Base-by-base conservation (phyloP, 176 grass and related monocot species). In the Guadua angustifolia region DNA sequence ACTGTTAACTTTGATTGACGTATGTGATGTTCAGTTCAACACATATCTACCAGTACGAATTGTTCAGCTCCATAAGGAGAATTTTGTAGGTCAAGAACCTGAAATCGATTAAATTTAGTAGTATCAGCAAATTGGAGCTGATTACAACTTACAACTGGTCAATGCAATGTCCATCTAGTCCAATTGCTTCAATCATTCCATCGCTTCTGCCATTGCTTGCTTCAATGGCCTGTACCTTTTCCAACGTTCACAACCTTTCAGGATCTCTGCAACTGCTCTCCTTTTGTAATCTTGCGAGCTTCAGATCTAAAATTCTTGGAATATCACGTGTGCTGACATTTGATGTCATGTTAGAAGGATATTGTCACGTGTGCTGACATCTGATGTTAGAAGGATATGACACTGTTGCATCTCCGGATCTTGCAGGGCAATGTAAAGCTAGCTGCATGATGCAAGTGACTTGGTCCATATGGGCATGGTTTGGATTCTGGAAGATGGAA, bases 241-340 rank as follows among this genome's bases (percentile, higher is more conserved):
- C 9, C 45, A 13, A 32, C 78, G 24, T 39, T 16, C 44, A 51
- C 26, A 33, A 46, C 45, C 7, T 40, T 50, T 69, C 22, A 78
- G 80, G 71, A 88, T n/a, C n/a, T n/a, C n/a, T n/a, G n/a, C n/a
- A n/a, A n/a, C n/a, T n/a, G n/a, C n/a, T 88, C 73, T 6, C 58
- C 36, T 22, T 18, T 78, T 79, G 87, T 59, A 57, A 24, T 10
- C 47, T 74, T 53, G 33, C 21, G 49, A 50, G 4, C 26, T 75
- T 60, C 40, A 85, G 87, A 89, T 85, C 76, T 74, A 46, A 50
- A 29, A 13, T 46, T 45, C 4, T 15, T 29, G 63, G 4, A 12
- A 47, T 38, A 40, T 5, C 62, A 61, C 22, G 32, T 22, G 56
- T 10, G 21, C 56, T 58, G 56, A 58, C 56, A 58, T 22, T n/a